Conservation (phyloP, 1,284 basidiomycete species). For the Ganoderma boninense region DNA sequence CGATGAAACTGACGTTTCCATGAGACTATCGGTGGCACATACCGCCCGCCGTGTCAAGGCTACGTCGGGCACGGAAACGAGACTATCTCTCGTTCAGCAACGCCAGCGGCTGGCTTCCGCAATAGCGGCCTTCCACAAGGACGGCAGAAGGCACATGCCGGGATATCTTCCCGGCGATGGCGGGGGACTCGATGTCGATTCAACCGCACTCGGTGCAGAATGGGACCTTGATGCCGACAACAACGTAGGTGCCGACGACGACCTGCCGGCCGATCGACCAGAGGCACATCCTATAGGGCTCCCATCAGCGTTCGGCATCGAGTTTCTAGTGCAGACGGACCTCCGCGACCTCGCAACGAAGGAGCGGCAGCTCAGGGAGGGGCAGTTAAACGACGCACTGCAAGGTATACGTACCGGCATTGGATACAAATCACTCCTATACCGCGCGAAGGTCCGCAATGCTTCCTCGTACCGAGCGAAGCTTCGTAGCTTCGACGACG, state of each 20-base stretch:
- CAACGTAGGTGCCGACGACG: neutral
- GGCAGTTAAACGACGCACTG: conserved; percentile 1
- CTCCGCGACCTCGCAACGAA: neutral
- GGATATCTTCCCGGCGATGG: neutral
- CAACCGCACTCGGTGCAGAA: neutral
- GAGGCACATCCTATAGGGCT: neutral
- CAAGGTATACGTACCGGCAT: no score
- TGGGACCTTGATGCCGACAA: neutral
- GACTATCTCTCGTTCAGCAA: neutral
- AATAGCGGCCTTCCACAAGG: neutral
- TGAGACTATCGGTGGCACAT: neutral
- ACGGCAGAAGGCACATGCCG: neutral
- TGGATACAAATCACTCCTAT: no score
- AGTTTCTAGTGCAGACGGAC: no score
- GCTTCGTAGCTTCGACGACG: no score
- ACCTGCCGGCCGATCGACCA: neutral
- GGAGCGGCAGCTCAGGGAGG: conserved; percentile 1
- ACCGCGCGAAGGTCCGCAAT: no score
- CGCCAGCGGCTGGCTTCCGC: neutral
- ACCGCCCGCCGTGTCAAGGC: neutral
- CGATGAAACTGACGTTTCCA: no score
- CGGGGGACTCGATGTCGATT: neutral
- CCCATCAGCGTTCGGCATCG: conserved; percentile 5
- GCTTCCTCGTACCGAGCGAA: no score
- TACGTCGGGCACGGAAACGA: neutral